Evolutionary conservation across 2,329 filamentous ascomycete genomes (phyloP).

Genomic region (Fusarium euwallaceae): DNA sequence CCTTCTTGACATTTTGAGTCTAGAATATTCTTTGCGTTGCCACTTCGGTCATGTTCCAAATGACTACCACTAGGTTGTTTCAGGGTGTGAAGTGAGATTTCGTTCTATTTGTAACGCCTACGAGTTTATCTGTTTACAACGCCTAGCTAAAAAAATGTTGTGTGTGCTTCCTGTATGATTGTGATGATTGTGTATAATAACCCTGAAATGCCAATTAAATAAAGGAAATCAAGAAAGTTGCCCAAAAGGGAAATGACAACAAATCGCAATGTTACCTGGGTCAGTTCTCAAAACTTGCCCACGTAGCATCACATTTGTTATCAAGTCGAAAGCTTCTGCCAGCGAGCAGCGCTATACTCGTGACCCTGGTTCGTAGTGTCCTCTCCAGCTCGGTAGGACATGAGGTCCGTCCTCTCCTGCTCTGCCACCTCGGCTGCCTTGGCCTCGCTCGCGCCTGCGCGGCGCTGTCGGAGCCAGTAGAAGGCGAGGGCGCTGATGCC

Average conservation of each 20-base stretch:
- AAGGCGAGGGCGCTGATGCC: slow-evolving; percentile 59
- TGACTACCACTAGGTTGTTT: not conserved
- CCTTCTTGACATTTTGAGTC: not conserved
- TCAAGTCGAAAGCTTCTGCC: slow-evolving; percentile 25
- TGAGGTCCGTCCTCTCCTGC: slow-evolving; percentile 64
- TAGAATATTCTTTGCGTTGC: slow-evolving; percentile 1
- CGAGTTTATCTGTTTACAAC: slow-evolving; percentile 17
- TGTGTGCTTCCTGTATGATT: slow-evolving; percentile 19
- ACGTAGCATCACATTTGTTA: not conserved
- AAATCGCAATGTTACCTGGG: not conserved
- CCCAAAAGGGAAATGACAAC: not conserved
- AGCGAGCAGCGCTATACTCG: slow-evolving; percentile 43
- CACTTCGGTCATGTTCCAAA: not conserved
- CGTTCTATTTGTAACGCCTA: slow-evolving; percentile 1
- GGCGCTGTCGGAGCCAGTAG: slow-evolving; percentile 69
- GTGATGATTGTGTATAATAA: slow-evolving; percentile 23
- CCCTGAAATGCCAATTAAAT: slow-evolving; percentile 31
- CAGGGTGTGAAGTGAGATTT: not conserved
- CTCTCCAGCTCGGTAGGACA: slow-evolving; percentile 58
- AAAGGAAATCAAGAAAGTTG: slow-evolving; percentile 9
- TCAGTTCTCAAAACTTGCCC: not conserved
- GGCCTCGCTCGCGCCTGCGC: slow-evolving; percentile 65
- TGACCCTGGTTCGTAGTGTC: slow-evolving; percentile 44
- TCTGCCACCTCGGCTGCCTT: slow-evolving; percentile 60
- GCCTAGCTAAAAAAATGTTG: slow-evolving; percentile 23